Base-by-base conservation (phyloP, 2,329 filamentous ascomycete species). In the Colletotrichum echinochloae region DNA sequence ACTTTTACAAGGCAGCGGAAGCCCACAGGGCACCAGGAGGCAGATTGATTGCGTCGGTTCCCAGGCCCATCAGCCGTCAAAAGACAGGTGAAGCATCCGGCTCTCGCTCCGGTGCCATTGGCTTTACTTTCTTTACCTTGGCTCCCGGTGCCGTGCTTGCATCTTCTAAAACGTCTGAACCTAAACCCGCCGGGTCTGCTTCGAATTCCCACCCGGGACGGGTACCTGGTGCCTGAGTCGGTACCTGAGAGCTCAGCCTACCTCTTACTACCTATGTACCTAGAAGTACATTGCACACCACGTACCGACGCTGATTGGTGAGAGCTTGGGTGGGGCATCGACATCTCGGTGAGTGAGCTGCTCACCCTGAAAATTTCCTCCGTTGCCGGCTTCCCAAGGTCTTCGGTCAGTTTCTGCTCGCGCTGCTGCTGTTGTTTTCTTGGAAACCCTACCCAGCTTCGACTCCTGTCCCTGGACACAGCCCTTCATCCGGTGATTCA, bases 331-430 rank as follows among this genome's bases (percentile, higher is more conserved):
- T 63, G 68, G 68, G 57, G 64, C 62, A n/a, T 0, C 20, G 28
- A 23, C 52, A 39, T 23, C 44, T 26, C 56, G 67, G 67, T 67
- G 57, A 70, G 67, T 67, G 57, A 70, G 46, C n/a, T 3, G 2
- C 28, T 70, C 64, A 71, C 68, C 68, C 63, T 18, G 9, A 49
- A 71, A 71, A 51, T 49, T 49, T 49, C 66, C 66, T 54, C 39
- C 16, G 5, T 41, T 2, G 37, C 49, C 18, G 11, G 18, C 26
- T 55, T 48, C n/a, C 20, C n/a, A 11, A 39, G 33, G 41, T 30
- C 55, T 60, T 56, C 62, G 41, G 62, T 46, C 67, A 57, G 49
- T 37, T 62, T 57, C 46, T 52, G 26, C 20, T 18, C 39, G n/a
- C n/a, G n/a, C n/a, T n/a, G n/a, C n/a, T n/a, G n/a, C 49, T 7